Conservation (phyloP, 257 asterid genomes). For the Lantana camara region DNA sequence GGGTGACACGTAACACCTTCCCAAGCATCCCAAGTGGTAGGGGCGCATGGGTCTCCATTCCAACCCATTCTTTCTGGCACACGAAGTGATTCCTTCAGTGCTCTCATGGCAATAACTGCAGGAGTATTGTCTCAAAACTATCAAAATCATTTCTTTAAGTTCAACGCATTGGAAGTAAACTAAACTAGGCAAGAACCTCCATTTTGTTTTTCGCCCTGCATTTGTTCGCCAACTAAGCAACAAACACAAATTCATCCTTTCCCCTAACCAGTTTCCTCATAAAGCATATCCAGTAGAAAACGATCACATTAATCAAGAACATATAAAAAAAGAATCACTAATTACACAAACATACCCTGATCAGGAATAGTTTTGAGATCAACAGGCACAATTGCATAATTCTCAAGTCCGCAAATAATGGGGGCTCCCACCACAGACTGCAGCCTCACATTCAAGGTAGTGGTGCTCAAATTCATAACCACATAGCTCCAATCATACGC, state of each 20-base stretch:
- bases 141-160: neutral
- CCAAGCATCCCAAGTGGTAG: slow-evolving; percentile 99
- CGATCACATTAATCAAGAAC: too few relatives aligned
- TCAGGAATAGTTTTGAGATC: slow-evolving; percentile 76
- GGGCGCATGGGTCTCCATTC: slow-evolving; percentile 99
- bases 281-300: too few relatives aligned
- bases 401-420: slow-evolving; percentile 87
- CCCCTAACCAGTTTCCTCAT: too few relatives aligned
- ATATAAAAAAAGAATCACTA: slow-evolving; percentile 27
- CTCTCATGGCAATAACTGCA: slow-evolving; percentile 88
- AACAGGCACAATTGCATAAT: slow-evolving; percentile 85
- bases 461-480: slow-evolving; percentile 72
- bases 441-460: slow-evolving; percentile 64
- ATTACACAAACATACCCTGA: slow-evolving; percentile 52
- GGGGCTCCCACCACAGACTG: slow-evolving; percentile 75
- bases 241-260: neutral
- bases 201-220: neutral
- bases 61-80: slow-evolving; percentile 98
- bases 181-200: neutral
- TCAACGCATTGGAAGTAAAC: neutral
- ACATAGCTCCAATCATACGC: slow-evolving; percentile 79
- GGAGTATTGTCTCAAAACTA: slow-evolving; percentile 22
- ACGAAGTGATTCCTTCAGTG: slow-evolving; percentile 88
- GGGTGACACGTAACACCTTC: slow-evolving; percentile 93
- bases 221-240: neutral